Evolutionary conservation across 495 filamentous ascomycete genomes (phyloP).

Genomic region (Lindgomyces ingoldianus): DNA sequence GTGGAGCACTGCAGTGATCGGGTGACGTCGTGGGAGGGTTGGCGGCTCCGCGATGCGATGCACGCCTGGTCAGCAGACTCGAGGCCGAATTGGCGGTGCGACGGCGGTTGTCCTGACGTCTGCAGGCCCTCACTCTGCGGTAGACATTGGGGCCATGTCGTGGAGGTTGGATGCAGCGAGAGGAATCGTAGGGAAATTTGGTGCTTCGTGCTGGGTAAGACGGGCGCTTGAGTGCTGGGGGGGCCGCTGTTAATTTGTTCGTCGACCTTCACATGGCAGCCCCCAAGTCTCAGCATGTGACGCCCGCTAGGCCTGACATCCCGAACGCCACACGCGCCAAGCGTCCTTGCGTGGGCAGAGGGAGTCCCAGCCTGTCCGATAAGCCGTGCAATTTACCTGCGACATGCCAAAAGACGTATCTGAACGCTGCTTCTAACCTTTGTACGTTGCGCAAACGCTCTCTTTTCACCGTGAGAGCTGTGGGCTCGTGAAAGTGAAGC

Average conservation of each 20-base stretch:
- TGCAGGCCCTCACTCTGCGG: too few species aligned
- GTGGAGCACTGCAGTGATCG: constrained; percentile 2
- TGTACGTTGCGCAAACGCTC: too few species aligned
- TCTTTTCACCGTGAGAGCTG: too few species aligned
- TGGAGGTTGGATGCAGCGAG: not conserved
- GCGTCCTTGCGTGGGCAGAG: not conserved
- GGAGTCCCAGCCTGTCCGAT: not conserved
- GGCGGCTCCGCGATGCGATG: not conserved
- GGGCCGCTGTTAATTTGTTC: constrained; percentile 13
- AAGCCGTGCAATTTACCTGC: not conserved
- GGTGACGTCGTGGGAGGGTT: not conserved
- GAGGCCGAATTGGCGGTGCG: not conserved
- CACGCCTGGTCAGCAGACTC: not conserved
- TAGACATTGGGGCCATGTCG: not conserved
- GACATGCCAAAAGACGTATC: not conserved
- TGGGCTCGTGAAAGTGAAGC: not conserved
- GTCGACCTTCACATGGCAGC: constrained; percentile 26
- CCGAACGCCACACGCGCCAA: constrained; percentile 13
- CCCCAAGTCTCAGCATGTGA: constrained; percentile 18
- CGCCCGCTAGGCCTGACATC: not conserved
- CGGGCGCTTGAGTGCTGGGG: not conserved
- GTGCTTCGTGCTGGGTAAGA: constrained; percentile 1
- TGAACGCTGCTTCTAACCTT: not conserved
- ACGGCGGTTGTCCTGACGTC: too few species aligned
- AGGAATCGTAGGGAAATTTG: not conserved